phyloP scores from a whole-genome alignment of 805 yeast species.

The Cyberlindnera mrakii region DNA sequence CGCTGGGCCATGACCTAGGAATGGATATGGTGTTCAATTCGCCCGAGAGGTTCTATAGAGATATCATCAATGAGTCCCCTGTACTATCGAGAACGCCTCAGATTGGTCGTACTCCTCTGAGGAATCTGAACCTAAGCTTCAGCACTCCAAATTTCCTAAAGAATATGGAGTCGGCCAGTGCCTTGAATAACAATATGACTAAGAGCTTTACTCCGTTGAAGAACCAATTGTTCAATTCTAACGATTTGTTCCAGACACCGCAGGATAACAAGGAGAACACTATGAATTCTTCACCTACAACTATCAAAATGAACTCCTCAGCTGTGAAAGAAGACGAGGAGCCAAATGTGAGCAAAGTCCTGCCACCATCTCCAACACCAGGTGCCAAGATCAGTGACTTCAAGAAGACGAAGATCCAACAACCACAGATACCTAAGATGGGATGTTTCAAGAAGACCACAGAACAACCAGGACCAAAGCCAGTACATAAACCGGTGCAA shows the following conservation, averaged over 20 bases:
- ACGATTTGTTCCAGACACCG: conserved; percentile 19
- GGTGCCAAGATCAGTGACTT: conserved; percentile 9
- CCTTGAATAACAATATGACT: conserved; percentile 1
- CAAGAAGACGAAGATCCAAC: background rate
- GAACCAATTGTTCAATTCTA: conserved; percentile 16
- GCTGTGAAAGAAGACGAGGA: conserved; percentile 18
- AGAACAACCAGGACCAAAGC: conserved; percentile 1
- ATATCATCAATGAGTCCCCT: conserved; percentile 24
- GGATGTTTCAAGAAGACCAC: conserved; percentile 22
- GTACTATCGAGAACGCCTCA: conserved; percentile 19
- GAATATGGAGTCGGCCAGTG: conserved; percentile 11
- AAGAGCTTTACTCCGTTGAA: conserved; percentile 22
- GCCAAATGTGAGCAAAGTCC: conserved; percentile 3
- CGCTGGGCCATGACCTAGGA: conserved; percentile 5
- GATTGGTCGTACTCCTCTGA: conserved; percentile 23
- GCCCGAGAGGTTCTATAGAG: conserved; percentile 24
- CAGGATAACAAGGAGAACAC: conserved; percentile 8
- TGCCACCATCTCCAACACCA: conserved; percentile 24
- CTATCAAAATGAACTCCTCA: conserved; percentile 24
- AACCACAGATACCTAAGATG: conserved; percentile 24
- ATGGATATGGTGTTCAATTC: conserved; percentile 15
- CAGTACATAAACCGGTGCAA: background rate
- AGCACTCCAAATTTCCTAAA: conserved; percentile 23
- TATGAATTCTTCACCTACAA: conserved; percentile 24
- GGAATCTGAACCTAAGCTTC: conserved; percentile 12